phyloP scores from a whole-genome alignment of 495 filamentous ascomycete species.

The Viridothelium virens region DNA sequence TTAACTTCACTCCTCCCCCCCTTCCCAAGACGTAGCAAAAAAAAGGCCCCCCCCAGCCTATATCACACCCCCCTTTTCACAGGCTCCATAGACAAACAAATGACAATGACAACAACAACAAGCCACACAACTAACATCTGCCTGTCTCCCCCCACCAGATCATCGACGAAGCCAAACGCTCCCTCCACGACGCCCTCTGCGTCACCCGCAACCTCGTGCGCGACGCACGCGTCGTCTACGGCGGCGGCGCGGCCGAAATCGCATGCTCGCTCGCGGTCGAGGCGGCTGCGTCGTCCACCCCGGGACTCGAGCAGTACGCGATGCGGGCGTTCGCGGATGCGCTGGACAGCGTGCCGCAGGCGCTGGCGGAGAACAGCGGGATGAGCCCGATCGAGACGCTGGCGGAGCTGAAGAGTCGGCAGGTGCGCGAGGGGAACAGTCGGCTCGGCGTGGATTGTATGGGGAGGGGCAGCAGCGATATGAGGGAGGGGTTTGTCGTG shows the following conservation, averaged over 20 bases:
- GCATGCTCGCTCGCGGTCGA: slow-evolving; percentile 95
- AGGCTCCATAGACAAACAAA: background rate
- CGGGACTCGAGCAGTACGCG: slow-evolving; percentile 93
- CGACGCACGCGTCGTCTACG: slow-evolving; percentile 98
- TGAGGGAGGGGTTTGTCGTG: slow-evolving; percentile 95
- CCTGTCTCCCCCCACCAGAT: slow-evolving; percentile 49
- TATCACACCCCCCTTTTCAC: too few relatives aligned
- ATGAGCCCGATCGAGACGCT: slow-evolving; percentile 92
- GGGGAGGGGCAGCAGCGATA: slow-evolving; percentile 86
- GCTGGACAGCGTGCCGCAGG: slow-evolving; percentile 90
- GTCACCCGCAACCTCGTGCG: slow-evolving; percentile 93
- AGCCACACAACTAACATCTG: slow-evolving; percentile 20
- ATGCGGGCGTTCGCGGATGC: slow-evolving; percentile 98
- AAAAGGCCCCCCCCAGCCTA: too few relatives aligned
- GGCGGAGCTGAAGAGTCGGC: slow-evolving; percentile 87
- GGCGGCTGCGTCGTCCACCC: slow-evolving; percentile 74
- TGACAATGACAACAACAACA: background rate
- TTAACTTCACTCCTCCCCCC: background rate
- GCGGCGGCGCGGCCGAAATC: slow-evolving; percentile 94
- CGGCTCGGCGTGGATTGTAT: slow-evolving; percentile 96
- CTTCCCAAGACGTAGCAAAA: background rate
- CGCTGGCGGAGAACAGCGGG: slow-evolving; percentile 93
- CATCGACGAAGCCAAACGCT: slow-evolving; percentile 97
- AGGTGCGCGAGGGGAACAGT: slow-evolving; percentile 81
- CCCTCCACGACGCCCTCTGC: slow-evolving; percentile 93